A percentile compares a stretch with the other conserved stretches of the same genome.
phyloP scores from a whole-genome alignment of 257 asterid species.

The Nicotiana undulata region DNA sequence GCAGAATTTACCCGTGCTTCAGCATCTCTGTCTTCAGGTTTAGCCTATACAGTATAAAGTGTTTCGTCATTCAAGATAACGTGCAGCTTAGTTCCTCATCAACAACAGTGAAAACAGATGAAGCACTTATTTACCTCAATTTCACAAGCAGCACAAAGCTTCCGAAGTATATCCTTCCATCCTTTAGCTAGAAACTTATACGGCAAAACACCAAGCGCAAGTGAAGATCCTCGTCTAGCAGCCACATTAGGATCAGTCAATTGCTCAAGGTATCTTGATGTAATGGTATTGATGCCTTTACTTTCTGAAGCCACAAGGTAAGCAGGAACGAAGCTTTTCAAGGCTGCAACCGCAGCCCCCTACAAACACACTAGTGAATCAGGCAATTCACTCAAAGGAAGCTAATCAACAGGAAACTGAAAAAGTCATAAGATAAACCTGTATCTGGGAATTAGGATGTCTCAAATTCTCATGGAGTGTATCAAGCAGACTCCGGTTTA shows the following conservation, averaged over 20 bases:
- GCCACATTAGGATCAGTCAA: slow-evolving; percentile 84
- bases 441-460: slow-evolving; percentile 88
- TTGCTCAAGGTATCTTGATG: slow-evolving; percentile 65
- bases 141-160: slow-evolving; percentile 63
- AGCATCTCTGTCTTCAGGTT: slow-evolving; percentile 86
- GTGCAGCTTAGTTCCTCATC: neutral
- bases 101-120: slow-evolving; percentile 8
- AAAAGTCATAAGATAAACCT: slow-evolving; percentile 39
- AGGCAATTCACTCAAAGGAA: slow-evolving; percentile 1
- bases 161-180: slow-evolving; percentile 60
- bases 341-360: slow-evolving; percentile 81
- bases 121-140: slow-evolving; percentile 54
- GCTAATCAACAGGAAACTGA: slow-evolving; percentile 6
- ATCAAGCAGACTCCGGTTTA: slow-evolving; percentile 65
- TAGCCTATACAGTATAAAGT: slow-evolving; percentile 45
- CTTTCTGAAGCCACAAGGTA: slow-evolving; percentile 42
- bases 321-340: slow-evolving; percentile 49
- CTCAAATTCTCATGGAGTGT: slow-evolving; percentile 82
- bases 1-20: slow-evolving; percentile 92
- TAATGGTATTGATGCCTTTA: slow-evolving; percentile 40
- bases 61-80: slow-evolving; percentile 1
- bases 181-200: slow-evolving; percentile 51
- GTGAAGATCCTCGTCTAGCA: slow-evolving; percentile 92
- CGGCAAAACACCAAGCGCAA: slow-evolving; percentile 81
- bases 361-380: slow-evolving; percentile 23